A percentile compares a stretch with the other conserved stretches of the same genome.
phyloP scores from a whole-genome alignment of 2,329 filamentous ascomycete species.

The Colletotrichum navitas region DNA sequence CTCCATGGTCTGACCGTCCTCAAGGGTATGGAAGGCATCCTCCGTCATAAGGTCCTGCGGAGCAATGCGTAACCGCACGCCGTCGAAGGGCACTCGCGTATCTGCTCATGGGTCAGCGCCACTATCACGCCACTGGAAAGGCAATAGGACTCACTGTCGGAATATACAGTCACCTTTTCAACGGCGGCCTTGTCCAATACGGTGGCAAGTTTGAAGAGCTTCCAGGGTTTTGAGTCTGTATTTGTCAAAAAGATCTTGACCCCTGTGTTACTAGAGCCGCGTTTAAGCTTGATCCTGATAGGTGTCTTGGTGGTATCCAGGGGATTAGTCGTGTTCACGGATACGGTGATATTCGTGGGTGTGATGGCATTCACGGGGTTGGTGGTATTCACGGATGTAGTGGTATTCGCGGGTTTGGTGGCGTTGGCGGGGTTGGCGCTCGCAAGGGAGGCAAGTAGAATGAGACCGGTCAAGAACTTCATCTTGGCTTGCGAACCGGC shows the following conservation, averaged over 20 bases:
- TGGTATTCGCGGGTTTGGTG: conserved; percentile 45
- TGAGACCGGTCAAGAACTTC: conserved; percentile 53
- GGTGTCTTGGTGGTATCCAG: conserved; percentile 45
- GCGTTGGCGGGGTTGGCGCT: conserved; percentile 49
- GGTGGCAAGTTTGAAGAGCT: conserved; percentile 62
- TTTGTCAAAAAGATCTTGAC: conserved; percentile 63
- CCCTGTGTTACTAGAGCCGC: conserved; percentile 58
- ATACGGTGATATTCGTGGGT: conserved; percentile 43
- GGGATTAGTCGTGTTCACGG: conserved; percentile 44
- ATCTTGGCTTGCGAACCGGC: conserved; percentile 45
- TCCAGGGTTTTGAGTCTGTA: conserved; percentile 57
- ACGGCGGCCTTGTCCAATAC: conserved; percentile 61
- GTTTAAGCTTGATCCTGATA: conserved; percentile 53
- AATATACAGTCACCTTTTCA: conserved; percentile 62
- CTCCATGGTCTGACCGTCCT: conserved; percentile 59
- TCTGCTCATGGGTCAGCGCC: conserved; percentile 12
- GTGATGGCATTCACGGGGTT: conserved; percentile 43
- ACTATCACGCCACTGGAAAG: background rate
- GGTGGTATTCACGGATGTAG: conserved; percentile 34
- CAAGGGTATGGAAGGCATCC: conserved; percentile 61
- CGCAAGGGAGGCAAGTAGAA: conserved; percentile 52
- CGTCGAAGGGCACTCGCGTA: conserved; percentile 55
- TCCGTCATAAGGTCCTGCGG: conserved; percentile 54
- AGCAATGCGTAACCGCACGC: conserved; percentile 61
- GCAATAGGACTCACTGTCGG: conserved; percentile 51